A percentile compares a stretch with the other conserved stretches of the same genome.
Evolutionary conservation across 192 early-diverging fungal species (phyloP).

Genomic region (Gorgonomyces haynaldii): DNA sequence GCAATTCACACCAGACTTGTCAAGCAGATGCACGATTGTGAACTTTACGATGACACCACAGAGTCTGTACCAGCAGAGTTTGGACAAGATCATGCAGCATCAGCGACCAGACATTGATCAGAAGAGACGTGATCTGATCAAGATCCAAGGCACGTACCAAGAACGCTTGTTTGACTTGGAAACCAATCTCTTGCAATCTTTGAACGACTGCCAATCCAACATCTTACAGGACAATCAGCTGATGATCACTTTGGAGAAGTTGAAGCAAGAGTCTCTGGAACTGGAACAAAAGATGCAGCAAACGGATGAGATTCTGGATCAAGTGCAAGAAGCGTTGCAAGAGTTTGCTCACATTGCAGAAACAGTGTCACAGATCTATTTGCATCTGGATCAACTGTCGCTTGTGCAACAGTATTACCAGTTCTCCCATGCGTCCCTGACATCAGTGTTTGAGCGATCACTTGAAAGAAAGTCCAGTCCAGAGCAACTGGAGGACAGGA

Average conservation of each 20-base stretch:
- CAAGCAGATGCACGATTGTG: slow-evolving; percentile 94
- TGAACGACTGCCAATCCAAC: slow-evolving; percentile 92
- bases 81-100: slow-evolving; percentile 87
- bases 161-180: slow-evolving; percentile 85
- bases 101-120: slow-evolving; percentile 93
- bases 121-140: slow-evolving; percentile 82
- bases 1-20: slow-evolving; percentile 90
- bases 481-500: slow-evolving; percentile 16
- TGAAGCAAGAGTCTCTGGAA: slow-evolving; percentile 95
- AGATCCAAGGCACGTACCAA: slow-evolving; percentile 95
- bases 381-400: slow-evolving; percentile 90
- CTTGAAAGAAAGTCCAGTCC: slow-evolving; percentile 63
- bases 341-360: slow-evolving; percentile 86
- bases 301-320: slow-evolving; percentile 87
- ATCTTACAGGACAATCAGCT: slow-evolving; percentile 96
- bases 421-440: slow-evolving; percentile 95
- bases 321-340: slow-evolving; percentile 85
- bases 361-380: slow-evolving; percentile 86
- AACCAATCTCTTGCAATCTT: slow-evolving; percentile 79
- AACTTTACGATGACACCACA: slow-evolving; percentile 97
- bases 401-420: slow-evolving; percentile 91
- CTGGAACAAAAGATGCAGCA: slow-evolving; percentile 84
- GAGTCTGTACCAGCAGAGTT: slow-evolving; percentile 93
- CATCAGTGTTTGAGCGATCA: slow-evolving; percentile 77
- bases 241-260: slow-evolving; percentile 82